phyloP scores from a whole-genome alignment of 306 rosid species.

The Arachis hypogaea region DNA sequence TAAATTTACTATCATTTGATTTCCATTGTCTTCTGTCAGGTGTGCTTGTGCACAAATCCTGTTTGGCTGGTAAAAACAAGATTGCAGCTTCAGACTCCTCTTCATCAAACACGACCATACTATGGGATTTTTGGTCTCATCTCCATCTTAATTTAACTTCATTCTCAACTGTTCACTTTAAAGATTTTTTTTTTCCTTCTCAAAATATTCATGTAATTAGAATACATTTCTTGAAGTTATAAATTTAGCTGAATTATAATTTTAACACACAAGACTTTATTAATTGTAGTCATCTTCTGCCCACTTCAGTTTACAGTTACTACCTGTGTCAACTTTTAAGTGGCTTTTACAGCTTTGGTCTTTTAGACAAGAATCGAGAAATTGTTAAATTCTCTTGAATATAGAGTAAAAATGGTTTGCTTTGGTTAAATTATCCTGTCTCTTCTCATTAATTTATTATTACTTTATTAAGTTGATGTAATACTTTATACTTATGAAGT shows the following conservation, averaged over 20 bases:
- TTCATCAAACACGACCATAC: constrained; percentile 86
- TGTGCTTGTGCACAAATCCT: constrained; percentile 88
- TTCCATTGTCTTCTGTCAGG: constrained; percentile 56
- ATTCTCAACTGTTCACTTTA: constrained; percentile 44
- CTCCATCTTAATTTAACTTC: constrained; percentile 49
- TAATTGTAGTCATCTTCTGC: constrained; percentile 29
- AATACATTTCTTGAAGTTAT: constrained; percentile 8
- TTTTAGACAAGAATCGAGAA: no score
- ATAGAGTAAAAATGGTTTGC: no score
- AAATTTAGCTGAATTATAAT: constrained; percentile 11
- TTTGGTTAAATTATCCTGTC: no score
- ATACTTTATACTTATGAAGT: no score
- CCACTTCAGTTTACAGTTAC: constrained; percentile 28
- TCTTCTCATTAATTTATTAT: no score
- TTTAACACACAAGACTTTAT: constrained; percentile 14
- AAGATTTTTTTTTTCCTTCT: constrained; percentile 37
- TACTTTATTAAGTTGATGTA: no score
- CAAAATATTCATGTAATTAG: constrained; percentile 6
- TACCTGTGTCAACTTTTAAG: neutral
- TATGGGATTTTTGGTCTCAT: constrained; percentile 88
- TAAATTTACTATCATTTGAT: constrained; percentile 20
- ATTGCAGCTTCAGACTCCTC: constrained; percentile 97
- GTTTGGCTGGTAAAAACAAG: constrained; percentile 96
- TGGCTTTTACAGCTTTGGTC: no score
- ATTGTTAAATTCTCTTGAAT: no score